A percentile compares a stretch with the other conserved stretches of the same genome.
phyloP scores from a whole-genome alignment of 2,329 filamentous ascomycete species.

The Diplocarpon rosae region DNA sequence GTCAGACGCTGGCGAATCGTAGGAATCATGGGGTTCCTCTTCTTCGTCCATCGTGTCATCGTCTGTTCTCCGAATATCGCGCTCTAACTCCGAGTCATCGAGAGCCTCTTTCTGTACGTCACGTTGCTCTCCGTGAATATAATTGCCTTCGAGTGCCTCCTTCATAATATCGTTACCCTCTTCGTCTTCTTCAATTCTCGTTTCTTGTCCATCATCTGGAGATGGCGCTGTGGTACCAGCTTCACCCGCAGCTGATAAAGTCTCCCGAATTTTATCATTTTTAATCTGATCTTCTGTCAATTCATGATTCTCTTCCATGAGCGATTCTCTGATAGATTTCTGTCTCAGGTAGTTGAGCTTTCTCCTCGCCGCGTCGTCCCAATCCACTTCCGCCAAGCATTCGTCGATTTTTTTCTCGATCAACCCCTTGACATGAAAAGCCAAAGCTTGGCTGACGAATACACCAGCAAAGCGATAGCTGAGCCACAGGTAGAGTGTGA shows the following conservation, averaged over 20 bases:
- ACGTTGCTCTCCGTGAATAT: no score
- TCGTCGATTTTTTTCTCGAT: slow-evolving; percentile 61
- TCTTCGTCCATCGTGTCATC: not conserved
- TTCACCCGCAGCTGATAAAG: not conserved
- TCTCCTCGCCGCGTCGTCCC: slow-evolving; percentile 6
- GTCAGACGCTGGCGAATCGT: slow-evolving; percentile 2
- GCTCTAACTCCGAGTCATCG: not conserved
- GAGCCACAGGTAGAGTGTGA: slow-evolving; percentile 87
- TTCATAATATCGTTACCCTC: not conserved
- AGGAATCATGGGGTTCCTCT: not conserved
- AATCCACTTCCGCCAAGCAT: slow-evolving; percentile 11
- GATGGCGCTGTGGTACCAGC: not conserved
- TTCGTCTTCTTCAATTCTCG: not conserved
- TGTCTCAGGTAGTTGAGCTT: not conserved
- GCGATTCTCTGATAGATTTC: not conserved
- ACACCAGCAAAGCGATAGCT: slow-evolving; percentile 79
- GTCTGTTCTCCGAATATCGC: no score
- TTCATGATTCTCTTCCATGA: not conserved
- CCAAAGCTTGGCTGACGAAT: slow-evolving; percentile 64
- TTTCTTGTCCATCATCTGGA: not conserved
- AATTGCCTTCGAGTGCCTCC: not conserved
- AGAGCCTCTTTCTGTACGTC: not conserved
- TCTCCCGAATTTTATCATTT: not conserved
- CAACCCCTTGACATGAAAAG: slow-evolving; percentile 66
- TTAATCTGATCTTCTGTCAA: not conserved